Conservation (phyloP, 139 green algal species). For the Chlorella sp. region DNA sequence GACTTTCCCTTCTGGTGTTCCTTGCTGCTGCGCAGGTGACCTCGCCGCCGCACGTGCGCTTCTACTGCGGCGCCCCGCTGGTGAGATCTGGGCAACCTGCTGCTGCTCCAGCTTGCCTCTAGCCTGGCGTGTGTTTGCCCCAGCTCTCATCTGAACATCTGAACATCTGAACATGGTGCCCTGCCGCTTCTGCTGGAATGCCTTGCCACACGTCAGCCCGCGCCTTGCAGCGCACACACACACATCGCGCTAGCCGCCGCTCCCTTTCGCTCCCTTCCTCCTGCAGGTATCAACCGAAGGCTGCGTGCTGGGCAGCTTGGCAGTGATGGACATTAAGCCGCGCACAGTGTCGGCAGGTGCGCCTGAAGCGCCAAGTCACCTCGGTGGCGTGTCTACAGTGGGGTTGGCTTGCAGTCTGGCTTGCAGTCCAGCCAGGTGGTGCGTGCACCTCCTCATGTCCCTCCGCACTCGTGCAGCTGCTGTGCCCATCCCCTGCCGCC, state of each 20-base stretch:
- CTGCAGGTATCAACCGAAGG: slow-evolving; percentile 2
- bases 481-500: neutral
- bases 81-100: neutral
- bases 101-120: too few relatives aligned
- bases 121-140: too few relatives aligned
- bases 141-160: too few relatives aligned
- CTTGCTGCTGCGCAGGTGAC: too few relatives aligned
- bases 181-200: too few relatives aligned
- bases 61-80: slow-evolving; percentile 18
- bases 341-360: slow-evolving; percentile 2
- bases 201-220: too few relatives aligned
- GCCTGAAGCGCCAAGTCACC: neutral
- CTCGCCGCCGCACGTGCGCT: slow-evolving; percentile 4
- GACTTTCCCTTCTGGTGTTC: too few relatives aligned
- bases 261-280: too few relatives aligned
- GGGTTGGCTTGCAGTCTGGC: neutral
- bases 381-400: too few relatives aligned
- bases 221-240: too few relatives aligned
- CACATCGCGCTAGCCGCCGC: too few relatives aligned
- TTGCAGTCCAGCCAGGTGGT: neutral
- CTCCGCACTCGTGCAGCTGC: neutral
- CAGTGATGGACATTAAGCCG: slow-evolving; percentile 15
- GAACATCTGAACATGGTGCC: too few relatives aligned
- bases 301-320: slow-evolving; percentile 11
- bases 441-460: neutral